Percentiles rank a stretch among this genome's conserved stretches.
phyloP scores from a whole-genome alignment of 1,284 basidiomycete genomes.

The Ceraceosorus bombacis region DNA sequence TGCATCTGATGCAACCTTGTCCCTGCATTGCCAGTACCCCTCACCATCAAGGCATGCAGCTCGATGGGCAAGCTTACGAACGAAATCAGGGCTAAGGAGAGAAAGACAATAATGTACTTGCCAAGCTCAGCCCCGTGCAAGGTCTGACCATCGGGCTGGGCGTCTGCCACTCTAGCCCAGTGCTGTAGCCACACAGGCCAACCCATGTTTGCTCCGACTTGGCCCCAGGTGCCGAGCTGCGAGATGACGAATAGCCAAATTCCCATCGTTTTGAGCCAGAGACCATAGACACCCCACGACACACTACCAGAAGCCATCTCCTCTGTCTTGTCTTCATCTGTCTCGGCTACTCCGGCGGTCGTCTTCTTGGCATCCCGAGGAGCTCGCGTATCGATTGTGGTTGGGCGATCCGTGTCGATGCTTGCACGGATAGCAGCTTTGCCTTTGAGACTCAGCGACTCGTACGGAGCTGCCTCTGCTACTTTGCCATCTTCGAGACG shows the following conservation, averaged over 20 bases:
- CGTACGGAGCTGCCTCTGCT: slow-evolving; percentile 23
- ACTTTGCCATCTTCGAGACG: slow-evolving; percentile 28
- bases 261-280: slow-evolving; percentile 15
- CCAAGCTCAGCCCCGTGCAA: too few species aligned
- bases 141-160: slow-evolving; percentile 4
- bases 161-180: slow-evolving; percentile 18
- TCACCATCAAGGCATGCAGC: slow-evolving; percentile 9
- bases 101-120: background rate
- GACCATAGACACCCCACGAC: slow-evolving; percentile 15
- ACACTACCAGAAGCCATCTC: slow-evolving; percentile 20
- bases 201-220: background rate
- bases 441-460: slow-evolving; percentile 25
- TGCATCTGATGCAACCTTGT: slow-evolving; percentile 17
- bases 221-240: background rate
- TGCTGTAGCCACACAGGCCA: slow-evolving; percentile 18
- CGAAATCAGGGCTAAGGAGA: background rate
- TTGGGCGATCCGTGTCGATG: slow-evolving; percentile 16
- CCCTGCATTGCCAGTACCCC: slow-evolving; percentile 16
- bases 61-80: slow-evolving; percentile 9
- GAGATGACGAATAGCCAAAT: background rate
- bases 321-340: slow-evolving; percentile 18
- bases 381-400: slow-evolving; percentile 6
- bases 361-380: slow-evolving; percentile 1
- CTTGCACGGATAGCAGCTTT: slow-evolving; percentile 26
- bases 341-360: slow-evolving; percentile 8